Base-by-base conservation (phyloP, 192 early-diverging fungal genomes). In the Coemansia sp. region DNA sequence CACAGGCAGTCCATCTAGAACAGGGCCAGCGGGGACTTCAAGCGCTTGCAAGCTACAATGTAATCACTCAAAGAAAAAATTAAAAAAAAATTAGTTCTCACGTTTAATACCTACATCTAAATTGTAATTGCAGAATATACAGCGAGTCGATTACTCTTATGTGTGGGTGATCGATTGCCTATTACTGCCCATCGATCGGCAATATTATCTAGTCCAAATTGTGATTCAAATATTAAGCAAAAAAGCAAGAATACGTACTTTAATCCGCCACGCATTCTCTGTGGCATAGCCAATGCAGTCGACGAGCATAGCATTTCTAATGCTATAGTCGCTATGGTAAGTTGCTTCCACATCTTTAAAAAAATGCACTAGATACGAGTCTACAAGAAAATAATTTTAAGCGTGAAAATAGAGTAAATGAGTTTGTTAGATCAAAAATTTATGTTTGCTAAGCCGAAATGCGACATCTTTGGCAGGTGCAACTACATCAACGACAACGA, bases 291-390 rank as follows among this genome's bases (percentile, higher is more conserved):
- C 20, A 60, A 45, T 28, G 66, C 69, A 35, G 55, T 61, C 34
- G 55, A 59, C 41, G 75, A 14, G 11, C 22, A 52, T 41, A 81
- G 52, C 63, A 72, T 66, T n/a, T 81, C 71, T 51, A 81, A 70
- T 66, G 79, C 71, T 18, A 81, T 48, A 11, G 70, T 65, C 22
- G 74, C 51, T 60, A 81, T 73, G 41, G 79, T 81, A 52, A 81
- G 41, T 32, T 73, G 58, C 52, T 67, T 81, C 79, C 79, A 81
- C 79, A 81, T 81, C 17, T 52, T 56, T 32, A n/a, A 43, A 51
- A 69, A 28, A 20, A n/a, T 35, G 37, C 12, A 32, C 15, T 8
- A 35, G 35, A 22, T 56, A 15, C 33, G 34, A 38, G 36, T 35
- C 5, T 38, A 8, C 18, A 28, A 28, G 34, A 54, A 15, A 54